These are phyloP conservation scores for Meyerozyma guilliermondii DNA, from an alignment of 1,139 yeast genomes.

Conservation along the genomic window DNA sequence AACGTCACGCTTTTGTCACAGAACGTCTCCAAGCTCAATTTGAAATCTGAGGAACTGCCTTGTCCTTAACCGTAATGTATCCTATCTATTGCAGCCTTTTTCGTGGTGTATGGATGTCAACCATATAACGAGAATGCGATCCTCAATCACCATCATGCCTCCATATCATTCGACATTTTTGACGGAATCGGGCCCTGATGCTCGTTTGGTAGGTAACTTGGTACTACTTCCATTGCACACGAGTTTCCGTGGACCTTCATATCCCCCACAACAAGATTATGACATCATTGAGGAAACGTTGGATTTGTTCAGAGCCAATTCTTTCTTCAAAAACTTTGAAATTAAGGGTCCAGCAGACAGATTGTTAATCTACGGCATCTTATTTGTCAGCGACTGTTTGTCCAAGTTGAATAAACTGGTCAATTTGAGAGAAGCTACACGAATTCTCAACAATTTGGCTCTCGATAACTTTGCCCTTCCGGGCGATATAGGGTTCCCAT, in stretches of 20 bases:
- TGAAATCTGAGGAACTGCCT: no score
- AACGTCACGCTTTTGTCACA: no score
- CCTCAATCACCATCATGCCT: conserved; percentile 33
- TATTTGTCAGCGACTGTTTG: conserved; percentile 82
- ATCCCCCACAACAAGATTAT: conserved; percentile 75
- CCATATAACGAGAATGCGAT: background rate
- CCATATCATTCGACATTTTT: conserved; percentile 92
- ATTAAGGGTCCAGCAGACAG: conserved; percentile 95
- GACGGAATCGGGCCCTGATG: conserved; percentile 47
- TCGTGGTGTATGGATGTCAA: background rate
- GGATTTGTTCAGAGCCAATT: conserved; percentile 91
- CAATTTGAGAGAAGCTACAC: conserved; percentile 60
- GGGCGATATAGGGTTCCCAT: conserved; percentile 92
- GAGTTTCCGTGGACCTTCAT: conserved; percentile 85
- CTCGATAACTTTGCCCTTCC: conserved; percentile 88
- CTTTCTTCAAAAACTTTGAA: conserved; percentile 94
- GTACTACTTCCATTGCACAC: conserved; percentile 81
- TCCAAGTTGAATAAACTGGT: conserved; percentile 48
- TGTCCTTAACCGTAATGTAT: no score
- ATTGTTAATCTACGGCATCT: conserved; percentile 90
- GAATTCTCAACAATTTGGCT: conserved; percentile 74
- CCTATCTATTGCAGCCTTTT: background rate
- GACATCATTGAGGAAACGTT: conserved; percentile 89
- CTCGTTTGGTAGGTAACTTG: conserved; percentile 54
- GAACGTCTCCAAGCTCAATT: no score